phyloP scores from a whole-genome alignment of 176 grass and related monocot genomes.

The Phyllostachys edulis region DNA sequence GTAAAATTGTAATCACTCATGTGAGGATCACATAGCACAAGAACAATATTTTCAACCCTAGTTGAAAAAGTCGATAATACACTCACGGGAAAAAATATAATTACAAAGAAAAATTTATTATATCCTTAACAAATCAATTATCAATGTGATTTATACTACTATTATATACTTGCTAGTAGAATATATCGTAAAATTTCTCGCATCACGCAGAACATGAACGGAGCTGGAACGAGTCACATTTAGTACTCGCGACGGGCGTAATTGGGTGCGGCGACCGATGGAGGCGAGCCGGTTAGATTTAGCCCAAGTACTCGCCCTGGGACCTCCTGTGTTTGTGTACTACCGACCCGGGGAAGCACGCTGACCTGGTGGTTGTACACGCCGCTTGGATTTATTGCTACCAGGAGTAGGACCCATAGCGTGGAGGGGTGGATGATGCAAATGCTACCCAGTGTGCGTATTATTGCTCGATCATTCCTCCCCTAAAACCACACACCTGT shows the following conservation, averaged over 20 bases:
- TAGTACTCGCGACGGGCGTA: slow-evolving; percentile 39
- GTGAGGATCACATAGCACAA: no score
- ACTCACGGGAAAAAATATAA: no score
- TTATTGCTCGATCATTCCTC: slow-evolving; percentile 43
- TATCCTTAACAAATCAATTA: no score
- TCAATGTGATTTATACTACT: no score
- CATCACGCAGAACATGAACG: neutral
- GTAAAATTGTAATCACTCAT: no score
- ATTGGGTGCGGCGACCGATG: slow-evolving; percentile 20
- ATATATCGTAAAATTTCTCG: neutral
- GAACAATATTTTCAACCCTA: no score
- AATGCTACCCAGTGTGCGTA: neutral
- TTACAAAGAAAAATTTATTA: no score
- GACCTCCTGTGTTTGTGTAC: no score
- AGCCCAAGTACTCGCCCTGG: neutral
- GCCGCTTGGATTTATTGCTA: neutral
- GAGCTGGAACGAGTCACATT: neutral
- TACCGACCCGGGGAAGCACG: no score
- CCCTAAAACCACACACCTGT: neutral
- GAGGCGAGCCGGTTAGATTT: neutral
- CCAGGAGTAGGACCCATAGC: neutral
- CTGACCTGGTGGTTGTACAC: neutral
- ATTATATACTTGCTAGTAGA: no score
- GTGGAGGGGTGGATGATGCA: slow-evolving; percentile 12
- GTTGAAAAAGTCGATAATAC: no score